Base-by-base conservation (phyloP, 2,329 filamentous ascomycete species). In the Botrytis fabae region DNA sequence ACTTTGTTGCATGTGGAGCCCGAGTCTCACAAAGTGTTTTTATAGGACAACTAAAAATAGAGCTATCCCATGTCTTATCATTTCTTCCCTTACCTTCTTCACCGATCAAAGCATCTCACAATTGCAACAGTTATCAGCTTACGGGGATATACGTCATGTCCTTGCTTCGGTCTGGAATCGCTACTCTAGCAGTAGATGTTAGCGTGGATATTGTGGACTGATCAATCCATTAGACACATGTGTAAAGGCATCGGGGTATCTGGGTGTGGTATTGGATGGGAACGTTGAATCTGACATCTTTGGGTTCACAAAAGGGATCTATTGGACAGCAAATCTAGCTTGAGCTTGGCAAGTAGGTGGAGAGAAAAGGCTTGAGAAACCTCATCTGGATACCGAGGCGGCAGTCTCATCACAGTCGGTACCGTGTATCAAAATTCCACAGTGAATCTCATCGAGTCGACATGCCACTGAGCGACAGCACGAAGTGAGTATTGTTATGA, bases 41-140 rank as follows among this genome's bases (percentile, higher is more conserved):
- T 10, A 48, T 20, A 54, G 25, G 12, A 12, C n/a, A 8, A n/a
- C 68, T 70, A 70, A 70, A 70, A 42, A 70, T 70, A 70, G 66
- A 69, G 16, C 18, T 20, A 28, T 46, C 51, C 20, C 6, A 51
- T 66, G 32, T 66, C 63, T 66, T 51, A 66, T 51, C 38, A 38
- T 51, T 48, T 51, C 42, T 35, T 40, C 8, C 10, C 28, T 16
- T 54, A 40, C 46, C 25, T 38, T 22, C 68, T 48, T 70, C 42
- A 28, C 57, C 54, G 57, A 70, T 62, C 35, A 28, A 66, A 62
- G n/a, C 68, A 62, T 63, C n/a, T 35, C 25, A 46, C 54, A 46
- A 35, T 46, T 38, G 32, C 62, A 32, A 63, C 38, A 44, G 61
- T 63, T 63, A 20, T 22, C 16, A 64, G 8, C 46, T 35, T 54